A percentile compares a stretch with the other conserved stretches of the same genome.
Conservation (phyloP, 2,329 filamentous ascomycete genomes). For the Fusarium sarcochroum region DNA sequence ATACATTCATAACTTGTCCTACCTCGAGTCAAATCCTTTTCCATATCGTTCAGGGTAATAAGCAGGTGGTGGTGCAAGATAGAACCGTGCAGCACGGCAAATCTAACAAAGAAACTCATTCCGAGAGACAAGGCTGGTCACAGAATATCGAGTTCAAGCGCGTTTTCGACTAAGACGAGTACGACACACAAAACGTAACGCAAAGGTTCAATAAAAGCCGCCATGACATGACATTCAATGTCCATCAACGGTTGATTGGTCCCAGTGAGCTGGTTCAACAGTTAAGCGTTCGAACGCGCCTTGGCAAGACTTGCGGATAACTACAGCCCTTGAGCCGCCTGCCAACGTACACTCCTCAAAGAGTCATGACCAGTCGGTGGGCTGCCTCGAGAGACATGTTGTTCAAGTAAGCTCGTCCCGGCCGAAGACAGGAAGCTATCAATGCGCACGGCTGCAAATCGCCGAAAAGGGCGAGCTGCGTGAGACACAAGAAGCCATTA, state of each 20-base stretch:
- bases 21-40: not conserved
- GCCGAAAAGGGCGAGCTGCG: conserved; percentile 6
- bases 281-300: not conserved
- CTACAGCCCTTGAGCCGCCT: conserved; percentile 21
- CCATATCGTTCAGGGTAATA: not conserved
- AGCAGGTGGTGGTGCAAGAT: conserved; percentile 9
- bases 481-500: conserved; percentile 6
- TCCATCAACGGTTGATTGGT: conserved; percentile 23
- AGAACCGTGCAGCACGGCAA: conserved; percentile 6
- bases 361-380: conserved; percentile 16
- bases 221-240: not conserved
- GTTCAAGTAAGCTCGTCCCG: conserved; percentile 1
- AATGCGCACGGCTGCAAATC: not conserved
- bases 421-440: not conserved
- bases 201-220: not conserved
- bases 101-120: conserved; percentile 6
- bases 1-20: conserved; percentile 1
- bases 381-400: conserved; percentile 9
- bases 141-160: conserved; percentile 2
- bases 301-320: conserved; percentile 18
- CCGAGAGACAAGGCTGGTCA: not conserved
- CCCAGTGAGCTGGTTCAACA: conserved; percentile 22
- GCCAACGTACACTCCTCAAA: not conserved
- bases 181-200: conserved; percentile 7
- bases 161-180: not conserved